Percentiles rank a stretch among this genome's conserved stretches.
These are phyloP conservation scores for Biscogniauxia mediterranea DNA, from an alignment of 2,329 filamentous ascomycete genomes.

Conservation along the genomic window DNA sequence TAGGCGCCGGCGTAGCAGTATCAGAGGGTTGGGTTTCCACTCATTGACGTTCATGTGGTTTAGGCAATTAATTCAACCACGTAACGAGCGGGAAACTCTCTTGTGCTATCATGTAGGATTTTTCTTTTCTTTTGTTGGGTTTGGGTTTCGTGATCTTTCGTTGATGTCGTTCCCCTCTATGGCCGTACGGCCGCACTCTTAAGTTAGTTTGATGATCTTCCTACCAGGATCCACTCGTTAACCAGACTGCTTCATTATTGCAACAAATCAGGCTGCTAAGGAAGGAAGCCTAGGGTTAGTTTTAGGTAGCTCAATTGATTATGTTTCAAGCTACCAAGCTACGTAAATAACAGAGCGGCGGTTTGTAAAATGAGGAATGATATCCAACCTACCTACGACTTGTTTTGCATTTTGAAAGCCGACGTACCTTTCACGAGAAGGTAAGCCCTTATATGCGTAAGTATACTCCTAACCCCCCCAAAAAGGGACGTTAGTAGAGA, in stretches of 20 bases:
- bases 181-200: neutral
- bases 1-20: constrained; percentile 11
- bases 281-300: constrained; percentile 15
- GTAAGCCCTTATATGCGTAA: no score
- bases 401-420: no score
- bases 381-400: no score
- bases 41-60: neutral
- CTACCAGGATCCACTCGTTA: constrained; percentile 19
- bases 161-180: constrained; percentile 7
- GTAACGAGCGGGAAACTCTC: neutral
- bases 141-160: constrained; percentile 7
- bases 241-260: constrained; percentile 9
- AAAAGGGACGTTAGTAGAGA: no score
- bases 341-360: neutral
- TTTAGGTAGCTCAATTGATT: constrained; percentile 18
- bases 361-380: neutral
- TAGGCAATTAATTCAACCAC: neutral
- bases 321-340: neutral
- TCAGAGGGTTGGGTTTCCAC: neutral
- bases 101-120: constrained; percentile 8
- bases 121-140: neutral
- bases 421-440: no score
- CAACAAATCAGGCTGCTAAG: constrained; percentile 18
- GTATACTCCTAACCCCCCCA: no score
- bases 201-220: constrained; percentile 6